phyloP scores from a whole-genome alignment of 2,329 filamentous ascomycete species.

The Cladosporium austrohemisphaericum region DNA sequence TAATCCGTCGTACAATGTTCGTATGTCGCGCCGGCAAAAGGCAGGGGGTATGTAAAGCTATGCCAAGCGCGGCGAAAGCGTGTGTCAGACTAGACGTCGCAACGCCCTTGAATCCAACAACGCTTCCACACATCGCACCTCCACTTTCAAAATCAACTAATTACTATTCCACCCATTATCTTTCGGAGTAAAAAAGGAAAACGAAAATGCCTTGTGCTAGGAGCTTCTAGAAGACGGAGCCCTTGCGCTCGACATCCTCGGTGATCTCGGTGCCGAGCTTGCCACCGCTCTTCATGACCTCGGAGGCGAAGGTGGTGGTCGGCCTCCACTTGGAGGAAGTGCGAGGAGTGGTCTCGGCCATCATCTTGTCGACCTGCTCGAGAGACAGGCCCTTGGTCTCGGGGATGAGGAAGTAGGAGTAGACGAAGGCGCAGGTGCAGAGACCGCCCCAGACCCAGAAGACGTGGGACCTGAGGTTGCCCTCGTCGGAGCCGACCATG shows the following conservation, averaged over 20 bases:
- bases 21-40: too few species aligned
- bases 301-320: slow-evolving; percentile 33
- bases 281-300: slow-evolving; percentile 31
- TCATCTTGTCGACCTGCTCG: slow-evolving; percentile 81
- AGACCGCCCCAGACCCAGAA: slow-evolving; percentile 43
- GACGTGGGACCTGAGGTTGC: slow-evolving; percentile 45
- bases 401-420: slow-evolving; percentile 68
- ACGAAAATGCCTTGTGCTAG: neutral
- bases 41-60: too few species aligned
- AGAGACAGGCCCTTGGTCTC: slow-evolving; percentile 59
- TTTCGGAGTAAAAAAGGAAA: neutral
- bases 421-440: slow-evolving; percentile 50
- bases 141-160: slow-evolving; percentile 2
- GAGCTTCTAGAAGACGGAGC: slow-evolving; percentile 30
- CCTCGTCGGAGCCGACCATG: slow-evolving; percentile 59
- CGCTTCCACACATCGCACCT: too few species aligned
- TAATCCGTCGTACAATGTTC: too few species aligned
- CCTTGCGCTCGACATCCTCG: slow-evolving; percentile 34
- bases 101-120: too few species aligned
- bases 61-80: too few species aligned
- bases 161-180: slow-evolving; percentile 2
- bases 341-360: slow-evolving; percentile 77
- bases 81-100: too few species aligned
- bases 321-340: slow-evolving; percentile 65
- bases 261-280: slow-evolving; percentile 29